A percentile compares a stretch with the other conserved stretches of the same genome.
Evolutionary conservation across 1,139 yeast species (phyloP).

Genomic region (Protomyces gravidus): DNA sequence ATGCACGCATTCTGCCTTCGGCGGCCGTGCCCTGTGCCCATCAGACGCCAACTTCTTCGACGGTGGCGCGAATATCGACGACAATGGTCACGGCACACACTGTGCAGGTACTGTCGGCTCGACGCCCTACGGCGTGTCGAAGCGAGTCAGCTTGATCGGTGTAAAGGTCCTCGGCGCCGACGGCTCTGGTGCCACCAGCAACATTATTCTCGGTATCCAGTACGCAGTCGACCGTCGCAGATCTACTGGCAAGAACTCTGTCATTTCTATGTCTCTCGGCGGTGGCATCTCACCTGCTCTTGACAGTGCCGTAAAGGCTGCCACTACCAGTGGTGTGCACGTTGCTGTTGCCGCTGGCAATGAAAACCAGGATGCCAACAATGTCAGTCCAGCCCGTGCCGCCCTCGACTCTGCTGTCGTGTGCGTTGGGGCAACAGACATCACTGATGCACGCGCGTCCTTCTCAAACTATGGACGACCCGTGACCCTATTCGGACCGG

Average conservation of each 20-base stretch:
- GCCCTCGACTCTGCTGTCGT: conserved; percentile 68
- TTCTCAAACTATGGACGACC: conserved; percentile 64
- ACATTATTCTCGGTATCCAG: conserved; percentile 49
- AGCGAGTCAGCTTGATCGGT: conserved; percentile 57
- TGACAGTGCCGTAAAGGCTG: conserved; percentile 55
- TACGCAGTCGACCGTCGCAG: conserved; percentile 41
- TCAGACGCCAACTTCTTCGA: conserved; percentile 77
- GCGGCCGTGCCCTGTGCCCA: conserved; percentile 87
- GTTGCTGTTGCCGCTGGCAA: conserved; percentile 67
- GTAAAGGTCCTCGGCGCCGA: conserved; percentile 51
- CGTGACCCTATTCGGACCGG: conserved; percentile 64
- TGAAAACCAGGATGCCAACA: conserved; percentile 59
- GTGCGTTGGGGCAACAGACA: conserved; percentile 59
- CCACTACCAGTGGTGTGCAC: conserved; percentile 56
- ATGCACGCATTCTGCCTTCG: conserved; percentile 73
- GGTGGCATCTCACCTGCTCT: conserved; percentile 55
- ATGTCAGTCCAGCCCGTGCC: conserved; percentile 68
- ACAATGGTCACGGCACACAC: conserved; percentile 81
- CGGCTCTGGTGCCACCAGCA: conserved; percentile 51
- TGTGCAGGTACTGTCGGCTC: conserved; percentile 61
- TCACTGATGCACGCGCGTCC: conserved; percentile 51
- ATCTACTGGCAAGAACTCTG: conserved; percentile 44
- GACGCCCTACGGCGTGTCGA: conserved; percentile 57
- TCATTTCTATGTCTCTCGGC: conserved; percentile 54
- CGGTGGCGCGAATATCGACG: conserved; percentile 78